Base-by-base conservation (phyloP, 2,329 filamentous ascomycete species). In the Colletotrichum sp. region DNA sequence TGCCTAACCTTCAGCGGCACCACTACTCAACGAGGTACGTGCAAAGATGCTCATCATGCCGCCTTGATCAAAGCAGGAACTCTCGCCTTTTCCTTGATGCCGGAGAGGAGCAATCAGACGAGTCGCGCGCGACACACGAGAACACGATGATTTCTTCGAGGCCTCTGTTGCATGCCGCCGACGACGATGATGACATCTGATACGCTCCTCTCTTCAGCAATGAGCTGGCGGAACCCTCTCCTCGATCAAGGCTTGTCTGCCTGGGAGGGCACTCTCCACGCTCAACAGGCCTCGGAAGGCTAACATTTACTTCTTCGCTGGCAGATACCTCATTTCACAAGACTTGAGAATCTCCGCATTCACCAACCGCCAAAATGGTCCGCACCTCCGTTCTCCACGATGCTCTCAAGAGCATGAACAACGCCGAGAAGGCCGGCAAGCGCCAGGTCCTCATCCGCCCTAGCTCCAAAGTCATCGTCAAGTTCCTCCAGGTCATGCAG, bases 381-480 rank as follows among this genome's bases (percentile, higher is more conserved):
- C 96, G 95, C 92, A 99, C 97, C 85, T 98, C 96, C 88, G 97
- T 99, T 86, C 96, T 99, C 89, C 98, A 99, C 93, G 97, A 99
- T 94, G 96, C 95, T 87, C 95, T 98, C 85, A 98, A 98, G 89
- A 92, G 93, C 92, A 99, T 99, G 94, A 99, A 99, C 96, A 99
- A 99, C 90, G 97, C 97, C 92, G 98, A 99, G 93, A 99, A 99
- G 95, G 92, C 95, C 84, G 97, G 97, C 91, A 99, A 99, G 95
- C 96, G 97, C 87, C 97, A 99, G 92, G 97, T 99, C 87, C 86
- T 99, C 88, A 98, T 99, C 92, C 94, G 96, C 85, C 97, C 98
- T 84, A 95, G 93, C 88, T 99, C 97, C 89, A 99, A 99, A 95
- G 97, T 99, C 92, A 99, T 99, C 85, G 91, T 98, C 92, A 99